Base-by-base conservation (phyloP, 1,284 basidiomycete genomes). In the Lentinus polychrous region DNA sequence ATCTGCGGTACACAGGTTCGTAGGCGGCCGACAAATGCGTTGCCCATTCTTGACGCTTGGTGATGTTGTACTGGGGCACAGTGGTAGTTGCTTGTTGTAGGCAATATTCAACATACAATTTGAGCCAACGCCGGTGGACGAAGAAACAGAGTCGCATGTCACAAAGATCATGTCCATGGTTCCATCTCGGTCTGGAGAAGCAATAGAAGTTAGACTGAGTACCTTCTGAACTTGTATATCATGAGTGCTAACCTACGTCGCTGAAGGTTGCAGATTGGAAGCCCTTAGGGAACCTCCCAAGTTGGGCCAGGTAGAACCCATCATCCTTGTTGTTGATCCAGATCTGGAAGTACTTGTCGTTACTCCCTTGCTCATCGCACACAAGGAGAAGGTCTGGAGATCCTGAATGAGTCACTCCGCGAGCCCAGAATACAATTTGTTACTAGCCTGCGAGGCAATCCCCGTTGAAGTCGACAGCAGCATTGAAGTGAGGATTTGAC, bases 121-220 rank as follows among this genome's bases (percentile, higher is more conserved):
- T 0, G 71, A 70, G 3, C 91, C 92, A 1, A 87, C 66, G 0
- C 90, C 90, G 0, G 75, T 79, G 0, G 73, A 71, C 0, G 75
- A 64, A 2, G 88, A 91, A 12, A 85, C 78, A 1, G 74, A 77
- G 1, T 77, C 69, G 64, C 95, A 99, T 0, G 87, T 87, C 0
- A 91, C 78, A 59, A 98, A 94, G 43, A 99, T 76, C 73, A 99
- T 83, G 64, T 99, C 95, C 40, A 98, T 89, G 0, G 94, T 95
- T 1, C 95, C 95, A 60, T 99, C 96, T 11, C 96, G 82, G 62
- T 96, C 92, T 94, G 38, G 31, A 49, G 10, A 46, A 11, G 18
- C 31, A 2, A n/a, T 22, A 32, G 24, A 22, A 33, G 36, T 38
- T 20, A 38, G 15, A 38, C 14, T 17, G 15, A 12, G 7, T 38